phyloP scores from a whole-genome alignment of 2,329 filamentous ascomycete species.

The Ophiocordyceps camponoti-floridani region DNA sequence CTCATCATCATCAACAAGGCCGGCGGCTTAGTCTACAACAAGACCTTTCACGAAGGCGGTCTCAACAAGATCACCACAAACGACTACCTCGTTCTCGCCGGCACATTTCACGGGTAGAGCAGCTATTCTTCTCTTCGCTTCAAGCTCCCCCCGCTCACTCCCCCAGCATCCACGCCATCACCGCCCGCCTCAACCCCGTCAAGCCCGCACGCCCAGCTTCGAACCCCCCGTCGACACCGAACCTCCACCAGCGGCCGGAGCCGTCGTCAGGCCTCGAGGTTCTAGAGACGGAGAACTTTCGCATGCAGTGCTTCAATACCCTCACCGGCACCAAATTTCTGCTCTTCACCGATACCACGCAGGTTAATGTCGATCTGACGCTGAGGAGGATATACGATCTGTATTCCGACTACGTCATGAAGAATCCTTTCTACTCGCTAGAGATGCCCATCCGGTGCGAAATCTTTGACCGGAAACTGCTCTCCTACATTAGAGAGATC shows the following conservation, averaged over 20 bases:
- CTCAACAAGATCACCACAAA: slow-evolving; percentile 84
- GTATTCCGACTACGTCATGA: slow-evolving; percentile 96
- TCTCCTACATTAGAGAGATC: slow-evolving; percentile 60
- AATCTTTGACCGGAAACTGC: slow-evolving; percentile 76
- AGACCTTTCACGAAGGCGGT: slow-evolving; percentile 71
- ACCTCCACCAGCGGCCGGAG: slow-evolving; percentile 32
- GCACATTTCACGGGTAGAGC: slow-evolving; percentile 85
- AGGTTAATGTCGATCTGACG: slow-evolving; percentile 71
- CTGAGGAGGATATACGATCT: slow-evolving; percentile 81
- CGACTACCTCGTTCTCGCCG: slow-evolving; percentile 90
- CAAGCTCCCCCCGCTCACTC: slow-evolving; percentile 1
- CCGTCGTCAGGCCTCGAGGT: slow-evolving; percentile 71
- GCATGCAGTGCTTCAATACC: slow-evolving; percentile 90
- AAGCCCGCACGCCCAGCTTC: slow-evolving; percentile 17
- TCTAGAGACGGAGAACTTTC: slow-evolving; percentile 84
- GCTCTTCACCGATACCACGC: slow-evolving; percentile 78
- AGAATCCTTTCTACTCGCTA: slow-evolving; percentile 95
- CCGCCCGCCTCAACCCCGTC: slow-evolving; percentile 41
- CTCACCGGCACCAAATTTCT: slow-evolving; percentile 90
- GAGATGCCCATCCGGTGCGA: slow-evolving; percentile 97
- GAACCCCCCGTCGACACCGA: slow-evolving; percentile 16
- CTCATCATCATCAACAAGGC: slow-evolving; percentile 99
- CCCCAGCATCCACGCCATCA: slow-evolving; percentile 49
- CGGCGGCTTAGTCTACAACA: slow-evolving; percentile 89
- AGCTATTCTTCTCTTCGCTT: slow-evolving; percentile 3